phyloP scores from a whole-genome alignment of 225 moss, liverwort and hornwort species.

The Marchantia paleacea region DNA sequence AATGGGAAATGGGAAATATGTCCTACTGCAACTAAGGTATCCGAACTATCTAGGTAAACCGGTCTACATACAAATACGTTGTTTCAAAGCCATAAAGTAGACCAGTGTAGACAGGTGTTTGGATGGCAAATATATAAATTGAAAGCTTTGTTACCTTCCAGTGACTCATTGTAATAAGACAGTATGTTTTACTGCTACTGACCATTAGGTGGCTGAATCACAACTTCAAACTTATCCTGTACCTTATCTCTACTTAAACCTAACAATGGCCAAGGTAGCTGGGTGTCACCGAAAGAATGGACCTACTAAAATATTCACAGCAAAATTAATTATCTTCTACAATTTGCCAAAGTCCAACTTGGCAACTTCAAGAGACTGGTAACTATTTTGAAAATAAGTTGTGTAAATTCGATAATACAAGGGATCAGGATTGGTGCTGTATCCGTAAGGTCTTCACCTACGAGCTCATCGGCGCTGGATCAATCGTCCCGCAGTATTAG shows the following conservation, averaged over 20 bases:
- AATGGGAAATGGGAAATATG: too few species aligned
- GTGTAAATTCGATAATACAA: background rate
- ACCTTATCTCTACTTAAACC: conserved; percentile 3
- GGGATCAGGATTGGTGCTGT: background rate
- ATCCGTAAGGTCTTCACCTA: background rate
- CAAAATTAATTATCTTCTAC: conserved; percentile 22
- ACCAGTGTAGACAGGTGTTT: background rate
- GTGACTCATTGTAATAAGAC: background rate
- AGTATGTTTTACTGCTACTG: background rate
- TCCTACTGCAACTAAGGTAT: too few species aligned
- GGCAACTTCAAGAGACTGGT: background rate
- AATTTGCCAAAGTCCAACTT: conserved; percentile 3
- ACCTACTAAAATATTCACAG: conserved; percentile 17
- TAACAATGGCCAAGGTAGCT: background rate
- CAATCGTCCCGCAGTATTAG: background rate
- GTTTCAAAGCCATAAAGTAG: background rate
- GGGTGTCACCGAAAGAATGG: conserved; percentile 16
- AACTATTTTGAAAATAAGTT: background rate
- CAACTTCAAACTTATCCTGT: background rate
- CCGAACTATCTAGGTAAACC: too few species aligned
- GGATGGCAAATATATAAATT: too few species aligned
- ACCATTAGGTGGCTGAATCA: background rate
- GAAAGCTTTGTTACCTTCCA: background rate
- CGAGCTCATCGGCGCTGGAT: background rate
- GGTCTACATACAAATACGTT: too few species aligned